Conservation (phyloP, 345 rosid species). For the Citrus sp. region DNA sequence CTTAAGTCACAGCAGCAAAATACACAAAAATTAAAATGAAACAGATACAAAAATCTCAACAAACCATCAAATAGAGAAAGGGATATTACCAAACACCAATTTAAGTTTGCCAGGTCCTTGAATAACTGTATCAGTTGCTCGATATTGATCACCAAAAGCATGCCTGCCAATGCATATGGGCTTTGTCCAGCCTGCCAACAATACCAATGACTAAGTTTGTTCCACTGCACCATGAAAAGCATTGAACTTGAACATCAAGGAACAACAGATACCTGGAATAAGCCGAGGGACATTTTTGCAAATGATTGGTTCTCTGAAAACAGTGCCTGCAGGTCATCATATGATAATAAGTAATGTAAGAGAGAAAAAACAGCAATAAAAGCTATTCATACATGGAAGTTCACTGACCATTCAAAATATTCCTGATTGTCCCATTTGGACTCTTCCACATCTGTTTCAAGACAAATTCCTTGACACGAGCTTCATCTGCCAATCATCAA, state of each 20-base stretch:
- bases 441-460: slow-evolving; percentile 98
- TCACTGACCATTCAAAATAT: slow-evolving; percentile 81
- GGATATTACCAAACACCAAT: slow-evolving; percentile 67
- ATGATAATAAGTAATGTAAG: neutral
- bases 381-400: neutral
- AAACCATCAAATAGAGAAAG: slow-evolving; percentile 3
- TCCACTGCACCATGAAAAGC: neutral
- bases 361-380: slow-evolving; percentile 11
- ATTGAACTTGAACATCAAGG: neutral
- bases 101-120: slow-evolving; percentile 92
- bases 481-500: slow-evolving; percentile 63
- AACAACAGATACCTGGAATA: slow-evolving; percentile 57
- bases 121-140: slow-evolving; percentile 90
- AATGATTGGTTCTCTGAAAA: slow-evolving; percentile 92
- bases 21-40: neutral
- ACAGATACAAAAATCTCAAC: neutral
- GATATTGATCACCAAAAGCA: slow-evolving; percentile 97
- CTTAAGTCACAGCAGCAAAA: neutral
- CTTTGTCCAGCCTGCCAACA: slow-evolving; percentile 81
- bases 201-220: slow-evolving; percentile 11
- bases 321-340: slow-evolving; percentile 64
- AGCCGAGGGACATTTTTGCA: slow-evolving; percentile 90
- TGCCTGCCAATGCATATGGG: slow-evolving; percentile 99
- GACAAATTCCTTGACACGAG: slow-evolving; percentile 76
- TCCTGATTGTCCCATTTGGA: slow-evolving; percentile 95